Base-by-base conservation (phyloP, 1,139 yeast genomes). In the Candida sanyaensis region DNA sequence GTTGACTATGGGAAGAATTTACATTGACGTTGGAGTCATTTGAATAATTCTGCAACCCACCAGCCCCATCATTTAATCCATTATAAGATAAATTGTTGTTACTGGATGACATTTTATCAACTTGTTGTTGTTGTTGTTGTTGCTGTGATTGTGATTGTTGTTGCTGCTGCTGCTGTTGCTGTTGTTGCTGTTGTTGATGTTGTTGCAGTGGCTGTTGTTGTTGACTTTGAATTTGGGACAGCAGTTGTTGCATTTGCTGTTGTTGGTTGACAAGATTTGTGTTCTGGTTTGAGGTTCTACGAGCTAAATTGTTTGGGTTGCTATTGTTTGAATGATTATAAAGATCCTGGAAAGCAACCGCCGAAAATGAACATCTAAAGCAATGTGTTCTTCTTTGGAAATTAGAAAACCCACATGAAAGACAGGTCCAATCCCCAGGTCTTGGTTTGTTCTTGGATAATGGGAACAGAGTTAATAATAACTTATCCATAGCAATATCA, bases 341-440 rank as follows among this genome's bases (percentile, higher is more conserved):
- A 40, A 63, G 26, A 50, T 83, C 88, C 58, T 82, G 88, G 53
- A 83, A 77, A 2, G 86, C 77, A 26, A 78, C 84, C 4, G 88
- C 88, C 48, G 85, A 77, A 68, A 87, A 90, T 2, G 93, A 85
- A 63, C 98, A 92, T 55, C 97, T 78, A 73, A 91, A 90, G 67
- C 98, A 92, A 4, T 96, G 96, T 1, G 96, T 88, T 66, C 98
- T 80, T 60, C 97, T 81, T 68, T 92, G 98, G 69, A 92, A 92
- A 63, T 92, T 92, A 34, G 96, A 88, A 62, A 92, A 92, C 1
- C 97, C 97, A 73, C 98, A 92, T 6, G 93, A 85, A 13, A 97
- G 96, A 68, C 98, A 92, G 6, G 89, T 88, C 98, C 98, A 92
- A 63, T 92, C 98, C 24, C 98, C 98, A 0, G 97, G 97, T 61